Evolutionary conservation across 257 asterid species (phyloP).

Genomic region (Orobanche coerulescens): DNA sequence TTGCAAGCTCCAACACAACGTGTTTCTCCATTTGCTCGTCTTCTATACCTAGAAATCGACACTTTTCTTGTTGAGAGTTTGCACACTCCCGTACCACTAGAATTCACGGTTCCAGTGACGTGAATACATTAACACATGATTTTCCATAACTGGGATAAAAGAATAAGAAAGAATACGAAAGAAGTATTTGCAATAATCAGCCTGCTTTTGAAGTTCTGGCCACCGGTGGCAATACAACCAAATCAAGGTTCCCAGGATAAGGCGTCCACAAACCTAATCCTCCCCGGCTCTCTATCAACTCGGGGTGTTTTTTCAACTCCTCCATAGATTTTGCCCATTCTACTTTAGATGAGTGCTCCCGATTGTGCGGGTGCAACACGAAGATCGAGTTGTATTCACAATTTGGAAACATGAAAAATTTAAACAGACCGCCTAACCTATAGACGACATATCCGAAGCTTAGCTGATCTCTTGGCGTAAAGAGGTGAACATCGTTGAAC

Average conservation of each 20-base stretch:
- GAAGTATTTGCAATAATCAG: conserved; percentile 18
- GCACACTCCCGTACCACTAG: no score
- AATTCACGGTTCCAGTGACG: background rate
- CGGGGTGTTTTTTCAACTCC: conserved; percentile 58
- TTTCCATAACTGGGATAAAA: background rate
- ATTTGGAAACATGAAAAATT: conserved; percentile 78
- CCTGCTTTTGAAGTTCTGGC: conserved; percentile 89
- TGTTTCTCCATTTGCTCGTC: no score
- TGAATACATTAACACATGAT: background rate
- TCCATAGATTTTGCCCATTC: conserved; percentile 80
- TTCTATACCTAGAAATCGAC: no score
- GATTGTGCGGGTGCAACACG: conserved; percentile 67
- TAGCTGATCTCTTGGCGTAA: conserved; percentile 90
- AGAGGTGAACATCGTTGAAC: conserved; percentile 87
- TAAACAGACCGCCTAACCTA: conserved; percentile 55
- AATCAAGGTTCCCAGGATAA: conserved; percentile 67
- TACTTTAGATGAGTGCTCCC: conserved; percentile 84
- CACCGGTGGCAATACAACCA: conserved; percentile 66
- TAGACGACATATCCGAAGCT: conserved; percentile 85
- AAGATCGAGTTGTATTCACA: conserved; percentile 86
- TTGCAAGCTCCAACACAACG: no score
- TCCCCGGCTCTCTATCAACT: conserved; percentile 79
- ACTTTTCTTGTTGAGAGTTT: no score
- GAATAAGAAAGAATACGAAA: no score
- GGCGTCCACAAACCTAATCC: conserved; percentile 91